Evolutionary conservation across 2,329 filamentous ascomycete species (phyloP).

Genomic region (Pseudogymnoascus sp.): DNA sequence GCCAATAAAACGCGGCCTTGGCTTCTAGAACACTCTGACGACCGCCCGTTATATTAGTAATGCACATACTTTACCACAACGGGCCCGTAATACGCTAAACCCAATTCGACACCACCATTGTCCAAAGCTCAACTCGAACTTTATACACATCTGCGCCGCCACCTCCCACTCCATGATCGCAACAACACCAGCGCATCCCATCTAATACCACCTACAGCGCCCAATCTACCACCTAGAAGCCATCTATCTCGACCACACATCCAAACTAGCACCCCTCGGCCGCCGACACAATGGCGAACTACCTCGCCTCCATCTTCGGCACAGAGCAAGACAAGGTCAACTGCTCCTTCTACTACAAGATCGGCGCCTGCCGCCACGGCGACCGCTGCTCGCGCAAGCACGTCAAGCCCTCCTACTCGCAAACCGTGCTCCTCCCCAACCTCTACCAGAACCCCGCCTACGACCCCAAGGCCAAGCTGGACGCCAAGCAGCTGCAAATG

Average conservation of each 20-base stretch:
- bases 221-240: neutral
- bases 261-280: neutral
- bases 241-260: neutral
- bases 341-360: conserved; percentile 99
- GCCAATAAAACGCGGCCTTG: neutral
- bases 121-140: conserved; percentile 5
- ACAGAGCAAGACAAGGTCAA: conserved; percentile 99
- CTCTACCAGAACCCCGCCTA: conserved; percentile 98
- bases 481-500: conserved; percentile 89
- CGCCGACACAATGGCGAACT: conserved; percentile 71
- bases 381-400: conserved; percentile 98
- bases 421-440: conserved; percentile 96
- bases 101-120: neutral
- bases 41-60: conserved; percentile 2
- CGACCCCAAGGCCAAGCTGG: conserved; percentile 96
- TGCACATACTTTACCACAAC: neutral
- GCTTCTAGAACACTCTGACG: neutral
- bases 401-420: conserved; percentile 96
- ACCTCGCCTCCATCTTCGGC: conserved; percentile 97
- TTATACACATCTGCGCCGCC: conserved; percentile 8
- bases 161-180: neutral
- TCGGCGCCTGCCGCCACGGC: conserved; percentile 95
- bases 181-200: conserved; percentile 1
- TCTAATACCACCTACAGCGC: neutral
- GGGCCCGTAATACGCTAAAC: neutral